Evolutionary conservation across 1,284 basidiomycete species (phyloP), one percentile per base, ranked within the genome.

Genomic region (Mycosarcoma mackinlayi): DNA sequence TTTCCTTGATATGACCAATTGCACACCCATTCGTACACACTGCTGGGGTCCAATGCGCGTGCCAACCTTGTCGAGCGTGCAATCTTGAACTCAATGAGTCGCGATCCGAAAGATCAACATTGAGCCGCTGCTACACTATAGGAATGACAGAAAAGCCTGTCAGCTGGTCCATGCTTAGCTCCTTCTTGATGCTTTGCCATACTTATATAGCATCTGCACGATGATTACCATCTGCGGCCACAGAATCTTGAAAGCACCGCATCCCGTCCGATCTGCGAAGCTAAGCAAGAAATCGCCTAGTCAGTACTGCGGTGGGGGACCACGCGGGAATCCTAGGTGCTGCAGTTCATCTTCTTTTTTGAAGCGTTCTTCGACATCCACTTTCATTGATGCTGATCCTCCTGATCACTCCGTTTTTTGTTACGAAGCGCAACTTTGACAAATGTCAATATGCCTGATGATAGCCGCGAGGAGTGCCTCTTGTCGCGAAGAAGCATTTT

Each of bases 221-320:
- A n/a, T n/a, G n/a, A n/a, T n/a, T n/a, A n/a, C n/a, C n/a, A n/a
- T 89, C 88, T 87, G 88, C 86, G 88, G 88, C 88, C 88, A 89
- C 88, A 89, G 88, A 88, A 88, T 87, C 87, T 85, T 86, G 88
- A 89, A 89, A 89, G 87, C 87, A 89, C 88, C 87, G 87, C 88
- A 89, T 89, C 88, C 88, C 87, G 88, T 89, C 88, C 83, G 88
- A 89, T 89, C 88, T 89, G 88, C 87, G 87, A 86, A 89, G 88
- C 88, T 88, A 90, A 90, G 86, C 88, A 86, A 86, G 87, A 88
- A 89, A 87, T 88, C 87, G 88, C 88, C 87, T 84, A 89, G 89
- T 89, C 88, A 90, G 89, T 90, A 90, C 88, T 88, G 89, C 86
- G 88, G 88, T 89, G 88, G 89, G 88, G 89, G 88, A 89, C 89